Percentiles rank a stretch among this genome's conserved stretches.
phyloP scores from a whole-genome alignment of 1,284 basidiomycete genomes.

The Moesziomyces globuligerus region DNA sequence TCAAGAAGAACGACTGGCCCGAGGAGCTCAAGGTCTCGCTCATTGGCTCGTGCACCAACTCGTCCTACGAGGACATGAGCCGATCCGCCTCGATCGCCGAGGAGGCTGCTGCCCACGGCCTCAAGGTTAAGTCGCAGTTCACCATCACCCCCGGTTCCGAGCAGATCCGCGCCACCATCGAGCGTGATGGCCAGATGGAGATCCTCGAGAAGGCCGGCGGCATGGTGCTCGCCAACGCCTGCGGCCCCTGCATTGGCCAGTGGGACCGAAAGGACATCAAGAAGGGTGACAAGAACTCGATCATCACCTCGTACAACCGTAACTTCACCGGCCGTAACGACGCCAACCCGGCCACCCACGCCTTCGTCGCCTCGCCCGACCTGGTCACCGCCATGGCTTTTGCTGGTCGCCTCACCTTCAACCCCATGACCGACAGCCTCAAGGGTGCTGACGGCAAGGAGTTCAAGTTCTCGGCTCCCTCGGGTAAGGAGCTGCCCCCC shows the following conservation, averaged over 20 bases:
- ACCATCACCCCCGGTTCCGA: slow-evolving; percentile 98
- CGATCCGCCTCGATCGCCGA: slow-evolving; percentile 92
- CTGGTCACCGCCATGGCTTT: slow-evolving; percentile 97
- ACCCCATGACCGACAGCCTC: slow-evolving; percentile 92
- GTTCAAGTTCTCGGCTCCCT: slow-evolving; percentile 94
- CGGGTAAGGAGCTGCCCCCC: slow-evolving; percentile 90
- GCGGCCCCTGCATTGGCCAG: slow-evolving; percentile 98
- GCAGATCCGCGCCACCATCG: slow-evolving; percentile 97
- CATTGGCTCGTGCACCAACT: slow-evolving; percentile 99
- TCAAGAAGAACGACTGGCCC: slow-evolving; percentile 97
- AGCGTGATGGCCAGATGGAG: slow-evolving; percentile 91
- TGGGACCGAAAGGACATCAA: slow-evolving; percentile 97
- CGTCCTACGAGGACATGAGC: slow-evolving; percentile 99
- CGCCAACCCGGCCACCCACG: slow-evolving; percentile 98
- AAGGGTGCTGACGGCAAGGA: slow-evolving; percentile 90
- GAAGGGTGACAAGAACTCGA: slow-evolving; percentile 93
- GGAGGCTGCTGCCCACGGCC: slow-evolving; percentile 86
- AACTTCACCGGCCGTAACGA: slow-evolving; percentile 99
- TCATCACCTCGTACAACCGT: slow-evolving; percentile 99
- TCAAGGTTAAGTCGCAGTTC: slow-evolving; percentile 91
- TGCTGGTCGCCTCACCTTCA: slow-evolving; percentile 92
- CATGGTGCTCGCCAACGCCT: slow-evolving; percentile 95
- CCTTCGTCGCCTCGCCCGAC: slow-evolving; percentile 97
- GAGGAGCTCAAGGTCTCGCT: slow-evolving; percentile 95
- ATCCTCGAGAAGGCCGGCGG: slow-evolving; percentile 88